A percentile compares a stretch with the other conserved stretches of the same genome.
Evolutionary conservation across 805 yeast genomes (phyloP).

Genomic region (Candida arabinofermentans): DNA sequence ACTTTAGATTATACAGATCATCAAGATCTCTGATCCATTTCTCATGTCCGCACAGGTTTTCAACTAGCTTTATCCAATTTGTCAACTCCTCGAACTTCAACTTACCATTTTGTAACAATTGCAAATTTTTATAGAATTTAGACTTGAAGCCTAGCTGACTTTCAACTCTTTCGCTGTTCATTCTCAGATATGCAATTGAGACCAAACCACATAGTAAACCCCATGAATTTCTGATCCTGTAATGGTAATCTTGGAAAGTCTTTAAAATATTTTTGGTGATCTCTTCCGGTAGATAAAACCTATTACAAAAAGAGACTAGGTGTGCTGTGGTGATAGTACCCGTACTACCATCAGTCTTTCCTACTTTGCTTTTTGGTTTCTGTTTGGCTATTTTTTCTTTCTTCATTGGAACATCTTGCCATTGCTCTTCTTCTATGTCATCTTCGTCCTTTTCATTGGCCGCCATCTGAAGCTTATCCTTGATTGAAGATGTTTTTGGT

Average conservation of each 20-base stretch:
- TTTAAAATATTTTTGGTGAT: conserved; percentile 47
- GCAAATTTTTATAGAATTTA: conserved; percentile 46
- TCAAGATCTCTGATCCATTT: conserved; percentile 57
- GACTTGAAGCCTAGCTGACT: conserved; percentile 46
- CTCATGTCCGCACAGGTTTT: conserved; percentile 49
- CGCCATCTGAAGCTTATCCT: conserved; percentile 15
- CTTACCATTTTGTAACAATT: conserved; percentile 51
- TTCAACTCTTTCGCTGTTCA: conserved; percentile 45
- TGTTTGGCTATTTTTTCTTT: conserved; percentile 14
- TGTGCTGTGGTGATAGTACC: conserved; percentile 32
- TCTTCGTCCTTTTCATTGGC: conserved; percentile 11
- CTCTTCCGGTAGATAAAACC: conserved; percentile 56
- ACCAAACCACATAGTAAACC: conserved; percentile 64
- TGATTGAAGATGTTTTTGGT: conserved; percentile 6
- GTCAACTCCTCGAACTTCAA: conserved; percentile 44
- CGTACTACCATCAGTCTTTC: conserved; percentile 13
- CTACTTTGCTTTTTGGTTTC: conserved; percentile 10
- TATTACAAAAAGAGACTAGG: conserved; percentile 50
- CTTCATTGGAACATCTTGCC: conserved; percentile 3
- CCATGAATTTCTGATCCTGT: conserved; percentile 62
- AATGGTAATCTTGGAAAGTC: conserved; percentile 46
- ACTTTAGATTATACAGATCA: conserved; percentile 28
- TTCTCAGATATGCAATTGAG: conserved; percentile 51
- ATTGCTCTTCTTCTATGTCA: background rate
- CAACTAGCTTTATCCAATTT: conserved; percentile 51